These are phyloP conservation scores for Leccinum subrobustum DNA, from an alignment of 1,284 basidiomycete genomes.

Conservation along the genomic window DNA sequence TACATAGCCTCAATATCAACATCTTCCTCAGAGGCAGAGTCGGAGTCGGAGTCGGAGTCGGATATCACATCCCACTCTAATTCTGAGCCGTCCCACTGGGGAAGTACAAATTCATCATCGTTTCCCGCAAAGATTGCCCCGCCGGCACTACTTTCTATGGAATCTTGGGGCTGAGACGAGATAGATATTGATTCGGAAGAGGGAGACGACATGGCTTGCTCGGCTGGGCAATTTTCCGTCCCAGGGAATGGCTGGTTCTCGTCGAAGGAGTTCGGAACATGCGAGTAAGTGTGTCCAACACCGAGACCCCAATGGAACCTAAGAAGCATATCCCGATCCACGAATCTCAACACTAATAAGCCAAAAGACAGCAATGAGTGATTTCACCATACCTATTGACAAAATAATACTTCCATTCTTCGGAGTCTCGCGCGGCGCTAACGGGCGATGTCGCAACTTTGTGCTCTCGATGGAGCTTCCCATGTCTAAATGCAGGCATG, in stretches of 20 bases:
- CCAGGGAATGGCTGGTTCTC: background rate
- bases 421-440: no score
- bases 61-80: background rate
- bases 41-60: background rate
- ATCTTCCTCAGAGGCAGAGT: background rate
- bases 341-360: slow-evolving; percentile 2
- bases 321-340: slow-evolving; percentile 10
- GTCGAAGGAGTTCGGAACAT: background rate
- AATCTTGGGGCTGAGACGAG: background rate
- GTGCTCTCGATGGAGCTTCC: background rate
- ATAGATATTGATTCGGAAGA: background rate
- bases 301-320: slow-evolving; percentile 7
- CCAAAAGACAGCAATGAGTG: background rate
- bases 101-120: background rate
- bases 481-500: background rate
- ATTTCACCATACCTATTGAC: background rate
- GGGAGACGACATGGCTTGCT: background rate
- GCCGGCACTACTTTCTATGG: background rate
- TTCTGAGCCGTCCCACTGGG: background rate
- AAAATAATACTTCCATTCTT: background rate
- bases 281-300: slow-evolving; percentile 1
- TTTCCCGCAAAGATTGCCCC: background rate
- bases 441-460: no score
- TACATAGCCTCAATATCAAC: background rate
- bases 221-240: background rate